A percentile compares a stretch with the other conserved stretches of the same genome.
Evolutionary conservation across 139 green algal genomes (phyloP).

Genomic region (Chlorella sp.): DNA sequence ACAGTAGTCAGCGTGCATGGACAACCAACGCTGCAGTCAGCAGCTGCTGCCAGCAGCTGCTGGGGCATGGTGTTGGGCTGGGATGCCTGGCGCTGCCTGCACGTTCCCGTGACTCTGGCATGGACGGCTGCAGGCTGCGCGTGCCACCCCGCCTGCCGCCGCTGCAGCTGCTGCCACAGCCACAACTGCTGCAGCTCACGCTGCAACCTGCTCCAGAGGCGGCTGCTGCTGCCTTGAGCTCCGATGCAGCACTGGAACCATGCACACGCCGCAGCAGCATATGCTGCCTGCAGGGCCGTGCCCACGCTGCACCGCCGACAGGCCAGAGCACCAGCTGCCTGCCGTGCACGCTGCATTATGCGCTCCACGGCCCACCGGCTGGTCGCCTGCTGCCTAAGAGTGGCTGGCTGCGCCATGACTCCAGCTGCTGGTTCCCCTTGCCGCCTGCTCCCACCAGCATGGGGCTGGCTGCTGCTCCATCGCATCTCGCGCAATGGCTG

Average conservation of each 20-base stretch:
- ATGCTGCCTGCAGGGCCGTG: too few species aligned
- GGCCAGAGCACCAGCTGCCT: background rate
- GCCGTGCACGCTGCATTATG: too few species aligned
- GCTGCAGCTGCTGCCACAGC: background rate
- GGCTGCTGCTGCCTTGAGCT: too few species aligned
- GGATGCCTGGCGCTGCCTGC: background rate
- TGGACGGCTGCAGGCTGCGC: background rate
- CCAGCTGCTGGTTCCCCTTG: background rate
- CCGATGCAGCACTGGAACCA: too few species aligned
- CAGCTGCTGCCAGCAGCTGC: background rate
- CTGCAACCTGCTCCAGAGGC: too few species aligned
- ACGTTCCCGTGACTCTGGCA: too few species aligned
- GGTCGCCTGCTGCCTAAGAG: too few species aligned
- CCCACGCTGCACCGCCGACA: background rate
- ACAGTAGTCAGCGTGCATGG: background rate
- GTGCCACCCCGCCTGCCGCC: background rate
- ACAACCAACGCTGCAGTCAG: background rate
- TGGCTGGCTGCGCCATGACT: too few species aligned
- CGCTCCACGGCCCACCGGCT: too few species aligned
- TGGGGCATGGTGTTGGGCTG: background rate
- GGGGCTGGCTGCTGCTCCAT: background rate
- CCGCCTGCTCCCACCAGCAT: background rate
- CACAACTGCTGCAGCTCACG: too few species aligned
- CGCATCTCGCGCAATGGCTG: background rate
- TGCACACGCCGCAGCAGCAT: too few species aligned